Evolutionary conservation across 306 rosid species (phyloP), one percentile per base, ranked within the genome.

Genomic region (Pterocarpus santalinus): DNA sequence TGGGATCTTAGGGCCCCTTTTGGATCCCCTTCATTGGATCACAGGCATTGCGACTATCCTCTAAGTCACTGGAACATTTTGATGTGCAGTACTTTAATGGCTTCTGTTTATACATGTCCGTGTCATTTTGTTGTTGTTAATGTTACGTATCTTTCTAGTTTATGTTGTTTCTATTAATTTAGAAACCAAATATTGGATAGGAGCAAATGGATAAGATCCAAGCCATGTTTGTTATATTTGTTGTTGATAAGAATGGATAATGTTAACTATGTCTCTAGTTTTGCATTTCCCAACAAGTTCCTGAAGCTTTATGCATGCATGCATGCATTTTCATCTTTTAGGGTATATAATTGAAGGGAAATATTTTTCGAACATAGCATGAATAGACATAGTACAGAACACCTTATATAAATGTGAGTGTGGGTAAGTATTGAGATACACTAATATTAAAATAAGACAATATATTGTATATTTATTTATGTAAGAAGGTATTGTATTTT

Each of bases 21-120:
- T 1, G 52, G 28, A 64, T 57, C 77, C 30, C 43, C 43, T 34
- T 61, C 56, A 47, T 70, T 49, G 65, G 44, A 80, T 71, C 72
- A 62, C 34, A 71, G 83, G 78, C 67, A 80, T 47, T 62, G 5
- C 2, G 7, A 46, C 65, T 22, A 22, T 36, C 64, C 65, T 43
- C 17, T 13, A 47, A 2, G 62, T 69, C 69, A 30, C 32, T 41
- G 69, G 14, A 44, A 58, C 44, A 57, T 5, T 9, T 79, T 7
- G 52, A 32, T 79, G 2, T 12, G 57, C 3, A 49, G 35, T 46
- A 5, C 8, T 46, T 58, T 56, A 10, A 14, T 69, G 82, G 8
- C 44, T 43, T 44, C 17, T n/a, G 68, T 60, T 57, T 28, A 1
- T 49, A 1, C 33, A 1, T 52, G 36, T 43, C 47, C 7, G 12